These are phyloP conservation scores for Pleurotus ostreatus DNA, from an alignment of 768 basidiomycete species.

Conservation along the genomic window DNA sequence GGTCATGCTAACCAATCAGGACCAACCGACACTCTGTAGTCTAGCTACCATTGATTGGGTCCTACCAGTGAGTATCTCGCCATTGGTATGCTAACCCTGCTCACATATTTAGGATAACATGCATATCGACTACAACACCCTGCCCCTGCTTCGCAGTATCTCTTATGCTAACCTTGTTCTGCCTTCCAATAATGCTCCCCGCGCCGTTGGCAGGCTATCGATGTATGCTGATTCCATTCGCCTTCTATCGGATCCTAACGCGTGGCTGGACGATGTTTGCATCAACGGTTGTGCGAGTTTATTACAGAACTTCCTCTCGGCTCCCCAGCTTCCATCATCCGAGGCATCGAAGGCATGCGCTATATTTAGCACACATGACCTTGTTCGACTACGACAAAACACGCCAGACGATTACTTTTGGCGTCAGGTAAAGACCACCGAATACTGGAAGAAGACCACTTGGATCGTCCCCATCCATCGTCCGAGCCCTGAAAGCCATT, in stretches of 20 bases:
- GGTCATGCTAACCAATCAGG: too few relatives aligned
- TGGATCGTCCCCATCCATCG: slow-evolving; percentile 38
- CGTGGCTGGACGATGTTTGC: slow-evolving; percentile 20
- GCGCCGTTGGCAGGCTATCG: slow-evolving; percentile 10
- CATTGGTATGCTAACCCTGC: too few relatives aligned
- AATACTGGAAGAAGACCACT: slow-evolving; percentile 25
- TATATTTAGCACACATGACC: slow-evolving; percentile 17
- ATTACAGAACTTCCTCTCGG: slow-evolving; percentile 10
- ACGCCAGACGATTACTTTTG: slow-evolving; percentile 17
- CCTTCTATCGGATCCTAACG: background rate
- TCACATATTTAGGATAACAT: too few relatives aligned
- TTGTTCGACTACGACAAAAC: slow-evolving; percentile 14
- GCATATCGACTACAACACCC: too few relatives aligned
- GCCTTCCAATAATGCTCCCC: slow-evolving; percentile 6
- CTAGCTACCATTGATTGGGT: too few relatives aligned
- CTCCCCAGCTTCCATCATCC: background rate
- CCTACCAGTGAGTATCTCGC: too few relatives aligned
- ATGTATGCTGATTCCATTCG: slow-evolving; percentile 9
- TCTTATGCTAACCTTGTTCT: background rate
- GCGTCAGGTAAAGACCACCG: slow-evolving; percentile 5
- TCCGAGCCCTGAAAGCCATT: slow-evolving; percentile 19
- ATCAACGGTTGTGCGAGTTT: slow-evolving; percentile 21
- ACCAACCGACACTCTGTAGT: too few relatives aligned
- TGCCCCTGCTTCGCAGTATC: too few relatives aligned
- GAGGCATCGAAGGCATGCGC: slow-evolving; percentile 1